These are phyloP conservation scores for Monosporascus sp. DNA, from an alignment of 2,329 filamentous ascomycete species.

Conservation along the genomic window DNA sequence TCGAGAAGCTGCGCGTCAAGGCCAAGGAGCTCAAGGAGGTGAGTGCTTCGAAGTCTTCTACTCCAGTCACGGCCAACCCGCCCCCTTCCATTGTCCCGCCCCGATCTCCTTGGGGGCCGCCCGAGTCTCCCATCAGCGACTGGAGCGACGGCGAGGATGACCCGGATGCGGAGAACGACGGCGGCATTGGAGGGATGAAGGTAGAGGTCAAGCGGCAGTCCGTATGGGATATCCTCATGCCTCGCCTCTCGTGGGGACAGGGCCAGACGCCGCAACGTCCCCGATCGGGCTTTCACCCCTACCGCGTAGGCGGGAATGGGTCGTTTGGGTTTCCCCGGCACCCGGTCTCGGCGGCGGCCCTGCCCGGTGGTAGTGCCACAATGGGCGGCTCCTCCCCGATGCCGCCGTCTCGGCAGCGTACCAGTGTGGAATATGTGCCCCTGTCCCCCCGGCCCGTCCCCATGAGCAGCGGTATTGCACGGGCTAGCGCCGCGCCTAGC, in stretches of 20 bases:
- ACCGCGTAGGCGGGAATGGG: conserved; percentile 7
- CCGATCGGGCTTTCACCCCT: conserved; percentile 14
- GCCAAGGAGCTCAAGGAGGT: conserved; percentile 56
- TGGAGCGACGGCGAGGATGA: conserved; percentile 10
- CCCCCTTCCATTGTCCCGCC: background rate
- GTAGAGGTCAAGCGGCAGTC: conserved; percentile 17
- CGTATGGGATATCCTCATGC: conserved; percentile 15
- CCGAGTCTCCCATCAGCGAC: conserved; percentile 3
- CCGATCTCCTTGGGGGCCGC: background rate
- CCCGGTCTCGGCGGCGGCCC: conserved; percentile 5
- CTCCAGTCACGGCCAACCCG: background rate
- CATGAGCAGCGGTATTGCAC: background rate
- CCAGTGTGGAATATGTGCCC: background rate
- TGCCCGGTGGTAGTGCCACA: conserved; percentile 1
- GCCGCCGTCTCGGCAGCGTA: background rate
- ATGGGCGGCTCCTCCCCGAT: background rate
- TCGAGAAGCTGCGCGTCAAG: conserved; percentile 51
- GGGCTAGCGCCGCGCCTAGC: background rate
- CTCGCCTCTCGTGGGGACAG: conserved; percentile 8
- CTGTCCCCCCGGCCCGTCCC: background rate
- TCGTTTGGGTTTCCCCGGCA: conserved; percentile 9
- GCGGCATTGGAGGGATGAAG: conserved; percentile 9
- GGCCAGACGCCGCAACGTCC: background rate
- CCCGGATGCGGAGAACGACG: conserved; percentile 7
- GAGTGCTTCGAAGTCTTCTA: conserved; percentile 28